Conservation (phyloP, 2,329 filamentous ascomycete genomes). For the Xylaria sp. region DNA sequence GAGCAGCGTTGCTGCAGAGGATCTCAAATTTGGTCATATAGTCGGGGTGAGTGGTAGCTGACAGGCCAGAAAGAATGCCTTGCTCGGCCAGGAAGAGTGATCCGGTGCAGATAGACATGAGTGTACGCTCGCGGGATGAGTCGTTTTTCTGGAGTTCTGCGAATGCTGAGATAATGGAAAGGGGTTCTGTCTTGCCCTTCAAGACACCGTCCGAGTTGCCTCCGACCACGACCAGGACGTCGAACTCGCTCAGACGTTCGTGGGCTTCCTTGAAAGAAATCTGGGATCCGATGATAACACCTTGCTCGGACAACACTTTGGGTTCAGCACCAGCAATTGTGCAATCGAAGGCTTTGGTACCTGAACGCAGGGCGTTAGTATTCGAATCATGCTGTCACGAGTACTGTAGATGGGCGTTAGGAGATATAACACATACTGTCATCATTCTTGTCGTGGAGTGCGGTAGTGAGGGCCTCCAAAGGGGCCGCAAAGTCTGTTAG, state of each 20-base stretch:
- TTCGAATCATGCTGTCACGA: neutral
- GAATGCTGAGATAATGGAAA: conserved; percentile 79
- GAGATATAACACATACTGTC: conserved; percentile 55
- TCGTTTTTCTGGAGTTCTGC: conserved; percentile 83
- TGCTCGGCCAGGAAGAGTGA: conserved; percentile 80
- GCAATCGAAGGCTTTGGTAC: conserved; percentile 67
- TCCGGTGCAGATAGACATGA: conserved; percentile 83
- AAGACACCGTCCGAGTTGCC: conserved; percentile 73
- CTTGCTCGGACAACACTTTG: conserved; percentile 69
- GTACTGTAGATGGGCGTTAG: conserved; percentile 10
- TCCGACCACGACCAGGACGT: conserved; percentile 82
- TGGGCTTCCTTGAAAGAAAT: conserved; percentile 83
- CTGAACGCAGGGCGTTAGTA: conserved; percentile 49
- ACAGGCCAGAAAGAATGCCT: conserved; percentile 81
- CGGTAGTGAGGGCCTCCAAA: conserved; percentile 62
- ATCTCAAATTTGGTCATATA: conserved; percentile 84
- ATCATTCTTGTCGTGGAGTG: conserved; percentile 65
- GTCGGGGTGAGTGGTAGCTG: conserved; percentile 85
- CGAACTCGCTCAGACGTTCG: conserved; percentile 78
- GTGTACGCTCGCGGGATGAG: conserved; percentile 80
- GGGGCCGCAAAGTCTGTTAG: conserved; percentile 68
- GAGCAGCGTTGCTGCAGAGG: conserved; percentile 78
- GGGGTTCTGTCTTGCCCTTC: conserved; percentile 74
- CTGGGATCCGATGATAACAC: conserved; percentile 77
- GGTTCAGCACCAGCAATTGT: conserved; percentile 65